A percentile compares a stretch with the other conserved stretches of the same genome.
Evolutionary conservation across 805 yeast genomes (phyloP).

Genomic region (Saccharomyces kudriavzevii): DNA sequence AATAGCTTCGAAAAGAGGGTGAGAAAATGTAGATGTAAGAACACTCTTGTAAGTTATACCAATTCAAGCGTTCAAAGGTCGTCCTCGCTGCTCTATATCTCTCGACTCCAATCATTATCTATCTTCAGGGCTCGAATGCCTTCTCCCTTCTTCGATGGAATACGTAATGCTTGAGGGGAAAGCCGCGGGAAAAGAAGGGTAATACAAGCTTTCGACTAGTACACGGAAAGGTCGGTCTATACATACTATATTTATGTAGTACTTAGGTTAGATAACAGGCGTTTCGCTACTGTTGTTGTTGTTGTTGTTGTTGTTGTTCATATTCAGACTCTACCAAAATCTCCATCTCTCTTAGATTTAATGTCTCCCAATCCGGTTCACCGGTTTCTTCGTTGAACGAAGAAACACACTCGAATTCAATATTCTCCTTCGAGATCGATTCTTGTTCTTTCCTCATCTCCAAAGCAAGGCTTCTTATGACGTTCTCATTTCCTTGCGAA

Average conservation of each 20-base stretch:
- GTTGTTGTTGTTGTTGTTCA: neutral
- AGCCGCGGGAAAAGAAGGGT: neutral
- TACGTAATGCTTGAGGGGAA: neutral
- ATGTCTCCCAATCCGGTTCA: conserved; percentile 35
- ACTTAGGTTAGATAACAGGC: no score
- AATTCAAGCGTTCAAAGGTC: neutral
- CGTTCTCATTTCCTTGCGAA: conserved; percentile 47
- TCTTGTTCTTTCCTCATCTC: conserved; percentile 44
- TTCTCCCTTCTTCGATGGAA: neutral
- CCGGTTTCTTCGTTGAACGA: conserved; percentile 31
- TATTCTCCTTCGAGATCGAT: conserved; percentile 35
- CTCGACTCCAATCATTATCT: neutral
- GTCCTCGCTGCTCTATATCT: neutral
- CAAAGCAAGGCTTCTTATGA: conserved; percentile 55
- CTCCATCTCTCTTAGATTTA: conserved; percentile 51
- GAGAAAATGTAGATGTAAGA: neutral
- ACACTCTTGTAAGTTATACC: neutral
- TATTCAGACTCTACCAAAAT: conserved; percentile 45
- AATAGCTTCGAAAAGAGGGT: neutral
- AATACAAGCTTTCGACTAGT: neutral
- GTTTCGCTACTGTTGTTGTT: no score
- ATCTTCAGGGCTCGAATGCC: neutral
- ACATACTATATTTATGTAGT: neutral
- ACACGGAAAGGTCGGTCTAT: neutral
- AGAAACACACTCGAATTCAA: conserved; percentile 37